Base-by-base conservation (phyloP, 2,329 filamentous ascomycete species). In the Penicillium crustosum region DNA sequence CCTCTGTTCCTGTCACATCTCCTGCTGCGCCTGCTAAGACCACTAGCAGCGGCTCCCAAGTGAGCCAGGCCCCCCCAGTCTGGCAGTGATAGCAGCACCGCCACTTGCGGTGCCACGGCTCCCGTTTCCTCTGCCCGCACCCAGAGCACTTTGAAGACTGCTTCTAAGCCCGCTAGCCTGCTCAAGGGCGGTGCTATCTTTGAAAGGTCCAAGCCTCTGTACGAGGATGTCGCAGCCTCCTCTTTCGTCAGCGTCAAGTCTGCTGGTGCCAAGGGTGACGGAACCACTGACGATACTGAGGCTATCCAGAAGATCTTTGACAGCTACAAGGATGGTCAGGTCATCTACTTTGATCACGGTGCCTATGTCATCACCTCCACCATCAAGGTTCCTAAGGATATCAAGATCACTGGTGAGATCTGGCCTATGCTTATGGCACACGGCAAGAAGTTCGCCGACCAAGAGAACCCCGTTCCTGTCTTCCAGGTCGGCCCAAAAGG, bases 391-490 rank as follows among this genome's bases (percentile, higher is more conserved):
- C 85, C 85, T 58, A 89, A 89, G 79, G 84, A 91, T 69, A 86
- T 93, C 78, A 89, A 88, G 77, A 93, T 97, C 71, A 90, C 90
- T 8, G 93, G 93, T 68, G 92, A 97, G 77, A 87, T 95, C 71
- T 96, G 91, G 90, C 89, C 93, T 3, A 78, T 96, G 61, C 89
- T 97, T 73, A 89, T 97, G 82, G 93, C 91, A 27, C 85, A 87
- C 50, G 93, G 93, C 53, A 71, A 78, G 35, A 82, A 83, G 62
- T 97, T 97, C 80, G 78, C 82, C 61, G 86, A 96, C 73, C 81
- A 88, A 73, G 77, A 79, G 64, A 90, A 92, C 71, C 93, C 92
- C 41, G 85, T 87, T 71, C 86, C 91, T n/a, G 89, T 95, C 67
- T 90, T 95, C 77, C 89, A 94, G 73, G 82, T 97, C 57, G 93